These are phyloP conservation scores for Gardenia jasminoides DNA, from an alignment of 257 asterid genomes.

Conservation along the genomic window DNA sequence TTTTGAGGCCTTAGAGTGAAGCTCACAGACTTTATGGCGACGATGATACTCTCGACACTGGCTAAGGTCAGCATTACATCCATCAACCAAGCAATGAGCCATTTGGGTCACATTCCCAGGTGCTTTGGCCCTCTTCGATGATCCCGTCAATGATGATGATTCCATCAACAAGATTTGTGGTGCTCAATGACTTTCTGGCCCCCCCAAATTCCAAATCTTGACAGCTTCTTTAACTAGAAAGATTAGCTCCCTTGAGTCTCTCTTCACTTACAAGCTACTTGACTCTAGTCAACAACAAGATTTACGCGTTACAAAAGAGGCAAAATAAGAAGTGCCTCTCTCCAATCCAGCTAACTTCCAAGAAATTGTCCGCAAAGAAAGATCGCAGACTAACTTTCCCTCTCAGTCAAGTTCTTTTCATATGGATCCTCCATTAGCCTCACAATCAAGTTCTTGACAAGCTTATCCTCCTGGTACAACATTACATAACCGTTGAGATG, in stretches of 20 bases:
- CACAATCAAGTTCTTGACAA: conserved; percentile 8
- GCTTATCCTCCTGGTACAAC: conserved; percentile 12
- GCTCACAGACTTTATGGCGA: conserved; percentile 85
- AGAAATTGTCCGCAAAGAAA: conserved; percentile 6
- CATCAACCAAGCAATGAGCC: conserved; percentile 81
- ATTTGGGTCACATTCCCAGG: conserved; percentile 42
- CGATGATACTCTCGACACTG: conserved; percentile 84
- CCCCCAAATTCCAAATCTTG: conserved; percentile 1
- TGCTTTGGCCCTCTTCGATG: conserved; percentile 76
- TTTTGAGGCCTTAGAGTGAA: conserved; percentile 74
- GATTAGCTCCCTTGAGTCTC: not conserved
- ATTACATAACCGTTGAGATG: conserved; percentile 12
- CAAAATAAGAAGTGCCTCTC: conserved; percentile 1
- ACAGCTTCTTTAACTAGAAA: not conserved
- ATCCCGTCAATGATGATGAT: conserved; percentile 48
- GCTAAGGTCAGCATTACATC: conserved; percentile 79
- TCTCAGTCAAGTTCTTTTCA: conserved; percentile 20
- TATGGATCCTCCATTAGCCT: conserved; percentile 17
- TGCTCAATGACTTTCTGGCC: conserved; percentile 10
- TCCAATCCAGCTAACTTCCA: conserved; percentile 18
- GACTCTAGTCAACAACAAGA: conserved; percentile 23
- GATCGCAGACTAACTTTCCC: conserved; percentile 9
- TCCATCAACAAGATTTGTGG: conserved; percentile 43
- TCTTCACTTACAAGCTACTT: conserved; percentile 6
- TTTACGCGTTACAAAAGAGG: not conserved